These are phyloP conservation scores for Eucalyptus shirleyi DNA, from an alignment of 345 rosid species.

Conservation along the genomic window DNA sequence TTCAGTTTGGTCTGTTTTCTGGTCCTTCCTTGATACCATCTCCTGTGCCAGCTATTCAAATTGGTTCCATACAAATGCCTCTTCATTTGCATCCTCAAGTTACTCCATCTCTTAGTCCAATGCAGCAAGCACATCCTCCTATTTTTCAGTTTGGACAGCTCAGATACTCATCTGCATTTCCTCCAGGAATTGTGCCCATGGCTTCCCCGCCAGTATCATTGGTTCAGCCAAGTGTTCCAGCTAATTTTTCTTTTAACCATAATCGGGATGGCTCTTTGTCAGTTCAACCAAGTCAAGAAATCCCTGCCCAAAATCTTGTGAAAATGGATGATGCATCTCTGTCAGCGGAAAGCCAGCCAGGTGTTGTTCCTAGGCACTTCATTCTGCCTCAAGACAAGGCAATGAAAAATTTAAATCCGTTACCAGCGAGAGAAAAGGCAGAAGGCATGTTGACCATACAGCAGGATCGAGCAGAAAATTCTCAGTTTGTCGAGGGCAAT, in stretches of 20 bases:
- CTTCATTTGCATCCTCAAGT: constrained; percentile 82
- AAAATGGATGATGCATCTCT: constrained; percentile 17
- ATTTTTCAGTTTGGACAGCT: constrained; percentile 92
- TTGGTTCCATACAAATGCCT: constrained; percentile 99
- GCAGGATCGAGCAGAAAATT: constrained; percentile 30
- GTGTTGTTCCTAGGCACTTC: constrained; percentile 26
- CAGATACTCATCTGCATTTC: constrained; percentile 63
- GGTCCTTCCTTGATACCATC: constrained; percentile 89
- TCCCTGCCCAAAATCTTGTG: constrained; percentile 11
- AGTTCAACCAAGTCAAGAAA: constrained; percentile 32
- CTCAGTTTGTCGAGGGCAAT: constrained; percentile 8
- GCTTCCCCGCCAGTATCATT: constrained; percentile 49
- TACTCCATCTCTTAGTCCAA: constrained; percentile 44
- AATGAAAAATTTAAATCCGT: constrained; percentile 13
- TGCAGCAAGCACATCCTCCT: constrained; percentile 63
- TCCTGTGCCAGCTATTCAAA: constrained; percentile 95
- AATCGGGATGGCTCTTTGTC: constrained; percentile 30
- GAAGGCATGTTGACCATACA: constrained; percentile 8
- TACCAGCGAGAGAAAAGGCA: constrained; percentile 19
- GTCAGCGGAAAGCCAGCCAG: constrained; percentile 26
- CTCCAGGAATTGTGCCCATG: constrained; percentile 63
- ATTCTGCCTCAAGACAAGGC: constrained; percentile 28
- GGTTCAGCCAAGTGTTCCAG: constrained; percentile 32
- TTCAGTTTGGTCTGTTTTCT: constrained; percentile 94
- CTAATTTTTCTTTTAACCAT: constrained; percentile 34